Percentiles rank a stretch among this genome's conserved stretches.
phyloP scores from a whole-genome alignment of 2,329 filamentous ascomycete genomes.

The Rhinocladiella similis region DNA sequence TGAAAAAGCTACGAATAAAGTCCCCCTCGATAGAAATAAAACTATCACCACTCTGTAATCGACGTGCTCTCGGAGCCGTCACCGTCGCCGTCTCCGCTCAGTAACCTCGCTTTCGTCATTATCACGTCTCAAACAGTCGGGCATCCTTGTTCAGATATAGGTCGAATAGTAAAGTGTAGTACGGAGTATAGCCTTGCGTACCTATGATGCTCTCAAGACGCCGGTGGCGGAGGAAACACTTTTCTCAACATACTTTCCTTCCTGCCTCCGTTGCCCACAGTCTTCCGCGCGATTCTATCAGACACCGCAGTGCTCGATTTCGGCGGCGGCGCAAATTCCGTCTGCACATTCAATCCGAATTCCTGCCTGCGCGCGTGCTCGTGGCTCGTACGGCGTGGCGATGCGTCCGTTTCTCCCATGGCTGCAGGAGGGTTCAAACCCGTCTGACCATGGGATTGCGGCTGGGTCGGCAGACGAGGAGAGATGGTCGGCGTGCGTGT shows the following conservation, averaged over 20 bases:
- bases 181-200: too few species aligned
- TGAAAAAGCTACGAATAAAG: too few species aligned
- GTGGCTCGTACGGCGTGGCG: slow-evolving; percentile 1
- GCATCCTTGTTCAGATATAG: too few species aligned
- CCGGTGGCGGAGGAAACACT: slow-evolving; percentile 15
- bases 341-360: slow-evolving; percentile 15
- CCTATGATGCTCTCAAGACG: neutral
- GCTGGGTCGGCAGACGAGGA: neutral
- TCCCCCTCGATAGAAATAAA: too few species aligned
- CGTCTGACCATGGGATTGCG: neutral
- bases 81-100: too few species aligned
- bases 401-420: neutral
- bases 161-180: too few species aligned
- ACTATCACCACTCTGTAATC: too few species aligned
- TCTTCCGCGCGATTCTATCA: slow-evolving; percentile 2
- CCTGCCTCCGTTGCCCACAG: slow-evolving; percentile 10
- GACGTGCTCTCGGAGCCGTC: too few species aligned
- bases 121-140: too few species aligned
- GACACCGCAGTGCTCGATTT: neutral
- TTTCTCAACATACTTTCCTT: slow-evolving; percentile 19
- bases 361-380: slow-evolving; percentile 1
- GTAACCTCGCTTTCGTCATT: too few species aligned
- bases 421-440: neutral
- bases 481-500: neutral
- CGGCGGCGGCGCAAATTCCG: slow-evolving; percentile 20